Percentiles rank a stretch among this genome's conserved stretches.
Evolutionary conservation across 139 green algal species (phyloP).

Genomic region (Chlamydomonas sphaeroides): DNA sequence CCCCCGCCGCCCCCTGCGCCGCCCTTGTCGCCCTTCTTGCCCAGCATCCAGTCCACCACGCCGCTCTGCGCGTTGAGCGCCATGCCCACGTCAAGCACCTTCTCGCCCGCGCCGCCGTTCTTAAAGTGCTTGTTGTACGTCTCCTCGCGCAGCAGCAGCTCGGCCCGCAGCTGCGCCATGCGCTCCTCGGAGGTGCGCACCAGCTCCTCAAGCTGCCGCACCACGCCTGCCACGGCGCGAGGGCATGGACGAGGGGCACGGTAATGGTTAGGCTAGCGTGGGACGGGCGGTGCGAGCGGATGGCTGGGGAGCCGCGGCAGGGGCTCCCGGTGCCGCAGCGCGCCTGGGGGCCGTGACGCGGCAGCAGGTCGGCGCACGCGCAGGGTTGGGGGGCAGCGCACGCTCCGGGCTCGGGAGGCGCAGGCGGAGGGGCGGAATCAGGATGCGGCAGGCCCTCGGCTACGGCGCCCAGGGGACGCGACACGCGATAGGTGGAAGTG

Average conservation of each 20-base stretch:
- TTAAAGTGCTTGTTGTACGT: slow-evolving; percentile 85
- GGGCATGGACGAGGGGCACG: not conserved
- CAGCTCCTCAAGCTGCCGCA: slow-evolving; percentile 51
- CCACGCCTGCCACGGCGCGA: slow-evolving; percentile 4
- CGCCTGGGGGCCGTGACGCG: too few relatives aligned
- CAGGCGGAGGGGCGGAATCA: too few relatives aligned
- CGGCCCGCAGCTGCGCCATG: slow-evolving; percentile 62
- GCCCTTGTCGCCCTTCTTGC: slow-evolving; percentile 17
- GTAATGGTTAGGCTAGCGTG: too few relatives aligned
- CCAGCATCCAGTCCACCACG: slow-evolving; percentile 74
- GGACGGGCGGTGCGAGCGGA: too few relatives aligned
- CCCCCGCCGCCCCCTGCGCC: not conserved
- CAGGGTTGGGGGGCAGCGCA: too few relatives aligned
- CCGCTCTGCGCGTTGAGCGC: slow-evolving; percentile 61
- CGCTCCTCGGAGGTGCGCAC: slow-evolving; percentile 62
- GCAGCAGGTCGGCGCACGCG: too few relatives aligned
- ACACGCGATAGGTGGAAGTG: too few relatives aligned
- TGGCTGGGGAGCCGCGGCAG: too few relatives aligned
- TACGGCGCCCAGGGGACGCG: too few relatives aligned
- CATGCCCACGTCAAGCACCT: slow-evolving; percentile 54
- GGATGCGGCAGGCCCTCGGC: too few relatives aligned
- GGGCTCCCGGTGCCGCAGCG: too few relatives aligned
- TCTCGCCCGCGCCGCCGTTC: slow-evolving; percentile 67
- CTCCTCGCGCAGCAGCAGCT: slow-evolving; percentile 80
- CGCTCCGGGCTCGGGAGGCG: too few relatives aligned